These are phyloP conservation scores for Phaffomyces opuntiae DNA, from an alignment of 805 yeast species.

Conservation along the genomic window DNA sequence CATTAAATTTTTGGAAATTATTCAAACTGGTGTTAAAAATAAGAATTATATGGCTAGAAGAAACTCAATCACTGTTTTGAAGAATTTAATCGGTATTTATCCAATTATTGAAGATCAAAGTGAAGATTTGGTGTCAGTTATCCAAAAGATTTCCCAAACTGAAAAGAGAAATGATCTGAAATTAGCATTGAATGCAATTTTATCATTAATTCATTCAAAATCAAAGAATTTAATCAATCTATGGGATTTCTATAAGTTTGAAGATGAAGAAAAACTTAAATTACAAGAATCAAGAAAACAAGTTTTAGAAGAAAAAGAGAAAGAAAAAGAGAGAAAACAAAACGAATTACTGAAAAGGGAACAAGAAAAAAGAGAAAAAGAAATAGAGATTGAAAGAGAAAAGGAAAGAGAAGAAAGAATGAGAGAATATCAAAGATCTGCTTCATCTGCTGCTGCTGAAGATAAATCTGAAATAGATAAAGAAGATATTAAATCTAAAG, in stretches of 20 bases:
- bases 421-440: not conserved
- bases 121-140: constrained; percentile 36
- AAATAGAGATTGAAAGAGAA: not conserved
- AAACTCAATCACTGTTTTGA: constrained; percentile 73
- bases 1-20: constrained; percentile 31
- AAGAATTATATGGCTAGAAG: constrained; percentile 71
- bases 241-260: constrained; percentile 51
- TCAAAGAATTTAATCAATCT: constrained; percentile 41
- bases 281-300: constrained; percentile 13
- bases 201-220: constrained; percentile 57
- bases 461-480: constrained; percentile 5
- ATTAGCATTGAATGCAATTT: constrained; percentile 65
- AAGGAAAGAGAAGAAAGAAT: constrained; percentile 15
- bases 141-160: constrained; percentile 39
- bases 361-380: constrained; percentile 3
- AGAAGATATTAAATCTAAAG: not conserved
- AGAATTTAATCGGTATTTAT: constrained; percentile 52
- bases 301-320: constrained; percentile 10
- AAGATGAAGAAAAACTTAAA: constrained; percentile 33
- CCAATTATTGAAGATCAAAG: constrained; percentile 69
- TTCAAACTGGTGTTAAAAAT: constrained; percentile 25
- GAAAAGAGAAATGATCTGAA: constrained; percentile 78
- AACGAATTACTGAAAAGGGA: constrained; percentile 2
- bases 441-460: not conserved
- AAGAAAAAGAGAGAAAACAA: constrained; percentile 1